Conservation (phyloP, 1,139 yeast species). For the Pichia sp. region DNA sequence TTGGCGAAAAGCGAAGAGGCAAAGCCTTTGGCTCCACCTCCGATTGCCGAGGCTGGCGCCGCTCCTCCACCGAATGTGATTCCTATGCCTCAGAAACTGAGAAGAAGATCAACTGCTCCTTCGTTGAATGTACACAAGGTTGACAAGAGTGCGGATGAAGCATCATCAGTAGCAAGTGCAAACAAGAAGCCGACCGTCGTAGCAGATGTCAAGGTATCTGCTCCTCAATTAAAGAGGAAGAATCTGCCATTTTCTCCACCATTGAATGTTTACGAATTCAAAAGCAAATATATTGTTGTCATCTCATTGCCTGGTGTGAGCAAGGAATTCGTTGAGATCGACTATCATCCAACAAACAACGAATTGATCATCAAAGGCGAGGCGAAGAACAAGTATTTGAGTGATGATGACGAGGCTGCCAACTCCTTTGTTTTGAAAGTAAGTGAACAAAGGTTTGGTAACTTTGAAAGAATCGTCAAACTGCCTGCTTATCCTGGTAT, state of each 20-base stretch:
- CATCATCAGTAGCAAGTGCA: neutral
- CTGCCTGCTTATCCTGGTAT: constrained; percentile 50
- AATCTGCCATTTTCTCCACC: constrained; percentile 51
- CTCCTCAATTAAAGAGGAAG: constrained; percentile 37
- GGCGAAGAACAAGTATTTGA: constrained; percentile 37
- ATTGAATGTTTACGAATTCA: constrained; percentile 48
- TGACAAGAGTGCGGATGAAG: constrained; percentile 22
- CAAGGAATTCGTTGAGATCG: constrained; percentile 47
- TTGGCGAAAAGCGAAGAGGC: constrained; percentile 1
- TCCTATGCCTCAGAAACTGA: constrained; percentile 3
- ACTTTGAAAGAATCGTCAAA: constrained; percentile 50
- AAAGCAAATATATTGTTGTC: constrained; percentile 40
- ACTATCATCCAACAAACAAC: constrained; percentile 50
- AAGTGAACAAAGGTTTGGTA: constrained; percentile 46
- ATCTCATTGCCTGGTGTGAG: constrained; percentile 53
- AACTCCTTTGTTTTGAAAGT: constrained; percentile 33
- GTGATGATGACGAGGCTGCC: constrained; percentile 29
- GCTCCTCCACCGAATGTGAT: neutral
- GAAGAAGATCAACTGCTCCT: constrained; percentile 24
- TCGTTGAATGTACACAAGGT: constrained; percentile 34
- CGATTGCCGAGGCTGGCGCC: neutral
- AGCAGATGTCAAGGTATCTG: constrained; percentile 38
- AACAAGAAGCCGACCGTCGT: constrained; percentile 5
- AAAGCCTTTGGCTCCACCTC: neutral
- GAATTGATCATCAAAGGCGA: constrained; percentile 47